Percentiles rank a stretch among this genome's conserved stretches.
Evolutionary conservation across 371 early-diverging fungal species (phyloP).

Genomic region (Saksenaea vasiformis): DNA sequence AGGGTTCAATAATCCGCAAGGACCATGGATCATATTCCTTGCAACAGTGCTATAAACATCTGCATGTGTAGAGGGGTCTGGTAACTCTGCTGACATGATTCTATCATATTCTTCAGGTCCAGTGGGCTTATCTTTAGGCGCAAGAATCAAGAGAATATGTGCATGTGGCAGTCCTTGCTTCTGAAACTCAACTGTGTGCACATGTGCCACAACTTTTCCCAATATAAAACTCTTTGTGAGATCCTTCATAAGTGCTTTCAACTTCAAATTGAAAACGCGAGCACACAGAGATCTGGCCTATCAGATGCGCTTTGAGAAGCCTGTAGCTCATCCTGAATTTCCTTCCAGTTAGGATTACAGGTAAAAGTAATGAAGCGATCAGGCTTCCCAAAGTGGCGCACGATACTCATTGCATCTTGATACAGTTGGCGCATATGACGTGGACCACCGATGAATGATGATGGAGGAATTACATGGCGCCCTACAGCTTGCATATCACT

Average conservation of each 20-base stretch:
- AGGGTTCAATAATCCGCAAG: slow-evolving; percentile 18
- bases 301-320: slow-evolving; percentile 1
- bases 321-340: neutral
- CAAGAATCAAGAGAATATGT: slow-evolving; percentile 32
- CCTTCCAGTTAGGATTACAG: slow-evolving; percentile 32
- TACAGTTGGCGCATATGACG: slow-evolving; percentile 24
- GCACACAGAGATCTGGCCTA: slow-evolving; percentile 21
- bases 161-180: slow-evolving; percentile 30
- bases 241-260: slow-evolving; percentile 21
- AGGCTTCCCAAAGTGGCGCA: slow-evolving; percentile 27
- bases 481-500: slow-evolving; percentile 12
- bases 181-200: slow-evolving; percentile 25
- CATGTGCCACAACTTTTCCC: slow-evolving; percentile 15
- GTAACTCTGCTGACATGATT: slow-evolving; percentile 28
- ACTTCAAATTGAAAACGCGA: slow-evolving; percentile 26
- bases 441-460: slow-evolving; percentile 24
- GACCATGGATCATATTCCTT: slow-evolving; percentile 32
- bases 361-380: slow-evolving; percentile 45
- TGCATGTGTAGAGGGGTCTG: slow-evolving; percentile 26
- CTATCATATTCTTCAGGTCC: slow-evolving; percentile 23
- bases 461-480: slow-evolving; percentile 21
- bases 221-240: slow-evolving; percentile 19
- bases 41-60: slow-evolving; percentile 27
- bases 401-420: slow-evolving; percentile 32
- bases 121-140: slow-evolving; percentile 6